Evolutionary conservation across 805 yeast genomes (phyloP).

Genomic region (Saturnispora diversa): DNA sequence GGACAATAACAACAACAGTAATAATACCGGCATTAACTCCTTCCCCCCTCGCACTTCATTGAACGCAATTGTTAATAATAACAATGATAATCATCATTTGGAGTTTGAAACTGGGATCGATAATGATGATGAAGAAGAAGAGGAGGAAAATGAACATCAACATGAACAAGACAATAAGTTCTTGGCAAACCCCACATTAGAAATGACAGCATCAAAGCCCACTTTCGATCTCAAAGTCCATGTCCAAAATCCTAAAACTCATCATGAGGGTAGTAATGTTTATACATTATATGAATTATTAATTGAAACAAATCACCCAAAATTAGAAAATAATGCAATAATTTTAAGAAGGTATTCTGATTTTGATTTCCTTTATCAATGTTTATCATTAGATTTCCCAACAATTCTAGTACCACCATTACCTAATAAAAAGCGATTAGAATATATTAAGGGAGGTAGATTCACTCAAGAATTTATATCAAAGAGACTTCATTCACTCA

Average conservation of each 20-base stretch:
- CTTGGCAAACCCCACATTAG: not conserved
- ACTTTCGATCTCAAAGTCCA: slow-evolving; percentile 25
- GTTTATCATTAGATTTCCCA: slow-evolving; percentile 70
- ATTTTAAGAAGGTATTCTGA: slow-evolving; percentile 83
- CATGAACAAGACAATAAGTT: not conserved
- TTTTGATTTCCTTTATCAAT: slow-evolving; percentile 68
- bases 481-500: slow-evolving; percentile 72
- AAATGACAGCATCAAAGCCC: slow-evolving; percentile 5
- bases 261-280: slow-evolving; percentile 68
- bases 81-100: too few species aligned
- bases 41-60: too few species aligned
- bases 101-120: too few species aligned
- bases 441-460: slow-evolving; percentile 89
- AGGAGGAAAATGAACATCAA: not conserved
- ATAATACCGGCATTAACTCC: too few species aligned
- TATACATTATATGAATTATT: slow-evolving; percentile 64
- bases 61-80: too few species aligned
- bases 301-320: slow-evolving; percentile 56
- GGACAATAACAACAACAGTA: not conserved
- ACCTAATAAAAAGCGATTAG: slow-evolving; percentile 86
- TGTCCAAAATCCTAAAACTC: slow-evolving; percentile 59
- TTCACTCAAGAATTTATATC: slow-evolving; percentile 78
- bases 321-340: slow-evolving; percentile 37
- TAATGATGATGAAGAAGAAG: not conserved
- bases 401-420: slow-evolving; percentile 85